phyloP scores from a whole-genome alignment of 2,329 filamentous ascomycete species.

The Elsinoe ampelina region DNA sequence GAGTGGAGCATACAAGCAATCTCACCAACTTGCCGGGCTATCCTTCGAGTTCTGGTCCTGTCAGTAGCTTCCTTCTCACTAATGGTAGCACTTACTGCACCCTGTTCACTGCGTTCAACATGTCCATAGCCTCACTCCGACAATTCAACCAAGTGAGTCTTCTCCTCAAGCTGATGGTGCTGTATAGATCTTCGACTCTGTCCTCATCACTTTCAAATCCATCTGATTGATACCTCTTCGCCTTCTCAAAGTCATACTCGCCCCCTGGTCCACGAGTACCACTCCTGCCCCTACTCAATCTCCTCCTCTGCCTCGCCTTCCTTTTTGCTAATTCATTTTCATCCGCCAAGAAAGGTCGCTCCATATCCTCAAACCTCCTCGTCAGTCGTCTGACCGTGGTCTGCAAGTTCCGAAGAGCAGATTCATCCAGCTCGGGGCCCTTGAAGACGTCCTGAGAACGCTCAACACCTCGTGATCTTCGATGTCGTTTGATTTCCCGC shows the following conservation, averaged over 20 bases:
- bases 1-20: constrained; percentile 25
- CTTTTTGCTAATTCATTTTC: constrained; percentile 21
- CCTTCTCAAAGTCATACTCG: constrained; percentile 16
- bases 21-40: constrained; percentile 27
- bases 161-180: constrained; percentile 26
- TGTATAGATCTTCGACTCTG: constrained; percentile 26
- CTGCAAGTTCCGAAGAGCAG: constrained; percentile 29
- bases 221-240: constrained; percentile 9
- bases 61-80: constrained; percentile 25
- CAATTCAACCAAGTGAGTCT: constrained; percentile 30
- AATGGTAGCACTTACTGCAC: constrained; percentile 28
- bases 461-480: constrained; percentile 17
- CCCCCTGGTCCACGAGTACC: constrained; percentile 16
- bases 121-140: constrained; percentile 29
- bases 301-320: constrained; percentile 17
- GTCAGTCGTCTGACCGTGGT: constrained; percentile 30
- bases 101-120: constrained; percentile 29
- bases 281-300: constrained; percentile 18
- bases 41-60: constrained; percentile 24
- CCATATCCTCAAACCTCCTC: constrained; percentile 29
- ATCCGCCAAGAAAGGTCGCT: constrained; percentile 29
- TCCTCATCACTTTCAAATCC: constrained; percentile 20
- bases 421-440: constrained; percentile 24
- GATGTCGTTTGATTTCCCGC: constrained; percentile 21
- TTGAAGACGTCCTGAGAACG: constrained; percentile 11